Evolutionary conservation across 805 yeast genomes (phyloP), one percentile per base, ranked within the genome.

Genomic region (Yamadazyma takamatsuzukensis): DNA sequence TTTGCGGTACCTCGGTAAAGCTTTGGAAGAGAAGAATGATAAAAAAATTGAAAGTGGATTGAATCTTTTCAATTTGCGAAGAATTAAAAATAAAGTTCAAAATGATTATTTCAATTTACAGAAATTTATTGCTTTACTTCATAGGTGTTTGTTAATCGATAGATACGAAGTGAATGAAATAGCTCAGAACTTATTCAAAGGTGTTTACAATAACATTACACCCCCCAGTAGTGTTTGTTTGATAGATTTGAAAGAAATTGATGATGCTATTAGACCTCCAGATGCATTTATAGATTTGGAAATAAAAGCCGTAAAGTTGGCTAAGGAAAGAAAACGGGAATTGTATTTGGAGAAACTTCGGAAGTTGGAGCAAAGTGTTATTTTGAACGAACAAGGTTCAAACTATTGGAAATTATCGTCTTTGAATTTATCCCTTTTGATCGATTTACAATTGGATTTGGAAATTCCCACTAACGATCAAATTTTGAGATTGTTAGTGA

Each of bases 21-120:
- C 83, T 0, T 41, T 87, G 4, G 58, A 61, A 5, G 59, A 59
- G 1, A 47, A 55, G 1, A 58, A 68, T 10, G 80, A 80, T 27
- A 63, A 60, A 39, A 78, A 76, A 42, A 71, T 85, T 15, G 78
- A 80, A 39, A 81, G 85, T 26, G 81, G 83, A 1, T 57, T 88
- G 42, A 63, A 68, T 15, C 59, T 82, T 6, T 70, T 89, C 40
- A 59, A 65, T 15, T 57, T 79, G 35, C 76, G 72, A 32, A 74
- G 78, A 42, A 67, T 89, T 35, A 73, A 72, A 36, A 65, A 72
- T 11, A 72, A 78, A 43, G 54, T 84, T 6, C 72, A 73, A 35
- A 69, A 72, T 21, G 89, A 82, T 48, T 74, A 68, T 44, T 59
- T 61, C 29, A 71, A 78, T 42, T 45, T 83, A 27, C 56, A 65